Evolutionary conservation across 164 flowering plant genomes (phyloP), one percentile per base, ranked within the genome.

Genomic region (Protea cynaroides): DNA sequence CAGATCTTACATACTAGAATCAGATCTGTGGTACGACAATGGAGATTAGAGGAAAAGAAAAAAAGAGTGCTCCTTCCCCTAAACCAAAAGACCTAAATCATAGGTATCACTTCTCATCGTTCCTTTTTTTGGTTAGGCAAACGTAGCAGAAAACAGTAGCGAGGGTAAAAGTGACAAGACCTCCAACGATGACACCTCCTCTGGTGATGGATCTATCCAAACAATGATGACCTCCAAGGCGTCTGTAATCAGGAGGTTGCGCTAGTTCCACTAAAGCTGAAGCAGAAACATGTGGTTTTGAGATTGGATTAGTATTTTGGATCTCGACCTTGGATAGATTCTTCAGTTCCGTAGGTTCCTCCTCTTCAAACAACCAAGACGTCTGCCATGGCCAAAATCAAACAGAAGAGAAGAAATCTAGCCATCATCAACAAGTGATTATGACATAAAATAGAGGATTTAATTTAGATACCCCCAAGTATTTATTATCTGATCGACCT

Each of bases 181-280:
- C 71, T 6, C 71, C 65, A 19, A 68, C 14, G 18, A 68, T 68
- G 55, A 62, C 59, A 12, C 65, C 65, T 21, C 61, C 71, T 21
- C 71, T 61, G 15, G 56, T 65, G 5, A 62, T 22, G 1, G 65
- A 68, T 22, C 19, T 14, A 11, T 34, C 55, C 10, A 44, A n/a
- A 4, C 61, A 54, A 56, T 68, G 71, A 54, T 68, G 61, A 46
- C 44, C 55, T 17, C 60, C 71, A 22, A 61, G 51, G 23, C 56
- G 61, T 55, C 54, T 56, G 54, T 1, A 53, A 25, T 46, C 61
- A 4, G 61, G 65, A 18, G 61, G n/a, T n/a, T n/a, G n/a, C 59
- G 55, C 55, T 65, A 10, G 65, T 65, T 12, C 15, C n/a, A 38
- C 51, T 56, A 0, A 37, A 21, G 22, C 25, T 50, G 11, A 18